Conservation (phyloP, 1,284 basidiomycete species). For the Rhizopogon hawkerae region DNA sequence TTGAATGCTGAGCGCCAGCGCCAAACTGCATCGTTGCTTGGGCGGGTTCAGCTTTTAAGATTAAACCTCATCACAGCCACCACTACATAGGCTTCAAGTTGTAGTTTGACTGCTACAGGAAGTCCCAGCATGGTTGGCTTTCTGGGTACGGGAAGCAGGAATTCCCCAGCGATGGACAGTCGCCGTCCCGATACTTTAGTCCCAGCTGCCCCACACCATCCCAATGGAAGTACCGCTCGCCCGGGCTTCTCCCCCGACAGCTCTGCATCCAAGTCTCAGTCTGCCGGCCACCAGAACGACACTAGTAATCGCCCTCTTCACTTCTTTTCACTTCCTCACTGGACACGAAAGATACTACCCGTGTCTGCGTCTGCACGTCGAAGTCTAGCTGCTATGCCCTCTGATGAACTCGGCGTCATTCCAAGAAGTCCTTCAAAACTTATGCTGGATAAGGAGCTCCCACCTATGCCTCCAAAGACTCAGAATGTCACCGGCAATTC, state of each 20-base stretch:
- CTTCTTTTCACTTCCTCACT: slow-evolving; percentile 59
- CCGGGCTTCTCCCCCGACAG: slow-evolving; percentile 2
- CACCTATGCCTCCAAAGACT: slow-evolving; percentile 43
- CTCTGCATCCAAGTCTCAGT: slow-evolving; percentile 5
- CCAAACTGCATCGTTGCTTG: neutral
- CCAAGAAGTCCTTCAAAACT: slow-evolving; percentile 17
- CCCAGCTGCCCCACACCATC: neutral
- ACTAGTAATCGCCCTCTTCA: slow-evolving; percentile 30
- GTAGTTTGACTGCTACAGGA: neutral
- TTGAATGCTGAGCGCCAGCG: neutral
- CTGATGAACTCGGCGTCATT: slow-evolving; percentile 26
- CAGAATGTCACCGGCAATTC: neutral
- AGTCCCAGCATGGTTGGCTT: slow-evolving; percentile 31
- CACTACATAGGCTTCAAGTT: neutral
- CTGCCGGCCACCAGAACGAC: slow-evolving; percentile 1
- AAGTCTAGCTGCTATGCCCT: slow-evolving; percentile 14
- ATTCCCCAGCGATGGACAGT: slow-evolving; percentile 14
- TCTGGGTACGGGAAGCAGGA: slow-evolving; percentile 25
- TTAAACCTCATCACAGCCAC: slow-evolving; percentile 1
- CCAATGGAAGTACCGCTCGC: slow-evolving; percentile 1
- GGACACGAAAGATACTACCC: slow-evolving; percentile 45
- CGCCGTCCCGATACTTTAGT: slow-evolving; percentile 11
- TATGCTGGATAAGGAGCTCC: slow-evolving; percentile 55
- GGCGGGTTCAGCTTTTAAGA: neutral
- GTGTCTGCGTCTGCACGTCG: slow-evolving; percentile 23